Percentiles rank a stretch among this genome's conserved stretches.
Evolutionary conservation across 495 filamentous ascomycete species (phyloP).

Genomic region (Lineolata rhizophorae): DNA sequence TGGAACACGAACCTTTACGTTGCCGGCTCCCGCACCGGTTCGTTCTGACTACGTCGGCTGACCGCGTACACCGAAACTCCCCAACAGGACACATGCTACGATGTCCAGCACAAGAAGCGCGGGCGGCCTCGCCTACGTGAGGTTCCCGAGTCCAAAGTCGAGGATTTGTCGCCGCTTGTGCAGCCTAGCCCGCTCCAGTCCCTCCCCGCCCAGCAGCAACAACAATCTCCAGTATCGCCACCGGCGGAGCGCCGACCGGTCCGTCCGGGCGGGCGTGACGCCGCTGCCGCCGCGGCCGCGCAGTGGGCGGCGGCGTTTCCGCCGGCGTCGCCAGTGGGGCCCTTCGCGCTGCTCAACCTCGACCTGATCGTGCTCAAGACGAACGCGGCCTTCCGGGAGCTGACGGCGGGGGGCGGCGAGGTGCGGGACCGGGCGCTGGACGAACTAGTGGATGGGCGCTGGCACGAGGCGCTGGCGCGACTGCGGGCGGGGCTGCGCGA

Average conservation of each 20-base stretch:
- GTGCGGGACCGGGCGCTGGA: slow-evolving; percentile 13
- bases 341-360: slow-evolving; percentile 15
- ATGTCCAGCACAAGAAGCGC: slow-evolving; percentile 92
- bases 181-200: too few species aligned
- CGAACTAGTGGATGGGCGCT: slow-evolving; percentile 10
- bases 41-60: too few species aligned
- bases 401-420: slow-evolving; percentile 10
- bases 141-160: slow-evolving; percentile 40
- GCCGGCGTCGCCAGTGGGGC: neutral
- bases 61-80: too few species aligned
- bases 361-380: slow-evolving; percentile 18
- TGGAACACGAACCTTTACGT: too few species aligned
- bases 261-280: too few species aligned
- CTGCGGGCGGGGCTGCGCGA: slow-evolving; percentile 15
- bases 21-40: too few species aligned
- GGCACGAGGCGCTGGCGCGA: slow-evolving; percentile 10
- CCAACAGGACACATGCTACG: slow-evolving; percentile 57
- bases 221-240: too few species aligned
- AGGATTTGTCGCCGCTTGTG: too few species aligned
- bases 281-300: too few species aligned
- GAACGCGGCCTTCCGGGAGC: slow-evolving; percentile 16
- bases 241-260: too few species aligned
- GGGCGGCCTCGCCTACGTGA: slow-evolving; percentile 81
- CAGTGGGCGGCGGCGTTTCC: neutral
- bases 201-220: too few species aligned